A percentile compares a stretch with the other conserved stretches of the same genome.
These are phyloP conservation scores for Alternaria novae-zelandiae DNA, from an alignment of 2,329 filamentous ascomycete species.

Conservation along the genomic window DNA sequence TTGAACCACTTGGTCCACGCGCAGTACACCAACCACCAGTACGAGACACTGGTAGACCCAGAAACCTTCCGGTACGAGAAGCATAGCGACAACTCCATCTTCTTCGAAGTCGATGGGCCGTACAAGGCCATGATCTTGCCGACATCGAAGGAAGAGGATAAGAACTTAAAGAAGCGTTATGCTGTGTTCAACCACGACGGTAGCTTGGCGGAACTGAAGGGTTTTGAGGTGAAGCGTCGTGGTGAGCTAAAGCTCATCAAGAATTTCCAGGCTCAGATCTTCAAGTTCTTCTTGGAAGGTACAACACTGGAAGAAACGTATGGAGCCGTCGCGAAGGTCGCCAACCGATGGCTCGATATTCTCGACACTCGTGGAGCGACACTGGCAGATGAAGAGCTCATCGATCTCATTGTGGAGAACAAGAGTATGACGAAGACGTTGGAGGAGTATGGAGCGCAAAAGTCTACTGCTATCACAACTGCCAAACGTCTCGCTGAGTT, in stretches of 20 bases:
- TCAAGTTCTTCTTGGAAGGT: conserved; percentile 98
- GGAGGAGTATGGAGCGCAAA: conserved; percentile 93
- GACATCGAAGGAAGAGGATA: conserved; percentile 98
- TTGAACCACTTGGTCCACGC: conserved; percentile 96
- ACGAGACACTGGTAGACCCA: conserved; percentile 84
- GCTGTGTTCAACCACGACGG: conserved; percentile 99
- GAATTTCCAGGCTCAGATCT: conserved; percentile 98
- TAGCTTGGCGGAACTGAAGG: conserved; percentile 91
- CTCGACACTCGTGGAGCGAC: conserved; percentile 86
- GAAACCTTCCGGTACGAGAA: conserved; percentile 90
- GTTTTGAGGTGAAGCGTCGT: conserved; percentile 96
- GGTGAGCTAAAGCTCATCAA: conserved; percentile 99
- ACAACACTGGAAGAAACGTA: conserved; percentile 89
- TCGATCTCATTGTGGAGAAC: conserved; percentile 99
- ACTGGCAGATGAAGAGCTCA: conserved; percentile 93
- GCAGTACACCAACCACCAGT: conserved; percentile 96
- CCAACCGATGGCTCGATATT: conserved; percentile 96
- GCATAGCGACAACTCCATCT: conserved; percentile 98
- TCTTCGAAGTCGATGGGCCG: conserved; percentile 98
- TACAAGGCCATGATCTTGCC: conserved; percentile 98
- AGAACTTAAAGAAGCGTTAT: conserved; percentile 99
- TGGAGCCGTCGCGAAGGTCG: conserved; percentile 87
- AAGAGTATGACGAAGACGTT: conserved; percentile 97
- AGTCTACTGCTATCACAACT: conserved; percentile 99
- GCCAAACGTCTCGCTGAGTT: conserved; percentile 95